These are phyloP conservation scores for Gonapodya sp. DNA, from an alignment of 192 early-diverging fungal genomes.

Conservation along the genomic window DNA sequence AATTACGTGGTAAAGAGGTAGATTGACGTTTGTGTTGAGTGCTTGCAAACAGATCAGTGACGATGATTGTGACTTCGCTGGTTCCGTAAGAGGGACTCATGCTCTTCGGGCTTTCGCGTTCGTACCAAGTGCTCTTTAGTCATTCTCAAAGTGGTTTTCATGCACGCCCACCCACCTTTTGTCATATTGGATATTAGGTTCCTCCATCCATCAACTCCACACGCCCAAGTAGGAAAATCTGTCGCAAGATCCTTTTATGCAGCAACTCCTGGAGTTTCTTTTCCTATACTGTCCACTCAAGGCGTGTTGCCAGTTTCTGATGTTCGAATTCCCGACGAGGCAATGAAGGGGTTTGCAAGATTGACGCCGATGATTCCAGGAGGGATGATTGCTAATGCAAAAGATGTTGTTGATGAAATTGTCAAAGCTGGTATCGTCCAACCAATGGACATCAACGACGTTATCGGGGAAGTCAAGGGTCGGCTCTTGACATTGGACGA, in stretches of 20 bases:
- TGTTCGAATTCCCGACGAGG: conserved; percentile 53
- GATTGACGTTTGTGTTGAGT: too few relatives aligned
- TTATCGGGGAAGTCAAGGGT: conserved; percentile 51
- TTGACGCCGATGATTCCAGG: not conserved
- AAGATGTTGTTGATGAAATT: conserved; percentile 36
- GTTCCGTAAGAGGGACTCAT: not conserved
- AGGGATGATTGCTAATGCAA: not conserved
- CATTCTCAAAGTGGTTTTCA: too few relatives aligned
- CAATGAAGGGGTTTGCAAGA: not conserved
- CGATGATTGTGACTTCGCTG: too few relatives aligned
- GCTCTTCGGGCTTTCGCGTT: not conserved
- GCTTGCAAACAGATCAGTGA: too few relatives aligned
- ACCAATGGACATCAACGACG: conserved; percentile 47
- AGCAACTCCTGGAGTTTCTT: conserved; percentile 10
- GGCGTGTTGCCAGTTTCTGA: conserved; percentile 43
- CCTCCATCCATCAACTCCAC: not conserved
- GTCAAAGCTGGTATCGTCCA: conserved; percentile 34
- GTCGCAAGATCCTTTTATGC: conserved; percentile 40
- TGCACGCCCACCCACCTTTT: too few relatives aligned
- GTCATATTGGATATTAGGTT: too few relatives aligned
- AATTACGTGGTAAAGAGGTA: not conserved
- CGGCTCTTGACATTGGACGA: conserved; percentile 45
- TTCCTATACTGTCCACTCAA: conserved; percentile 54
- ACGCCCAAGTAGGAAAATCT: conserved; percentile 44
- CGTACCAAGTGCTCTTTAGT: too few relatives aligned